Evolutionary conservation across 768 basidiomycete species (phyloP).

Genomic region (Kondoa subrosea): DNA sequence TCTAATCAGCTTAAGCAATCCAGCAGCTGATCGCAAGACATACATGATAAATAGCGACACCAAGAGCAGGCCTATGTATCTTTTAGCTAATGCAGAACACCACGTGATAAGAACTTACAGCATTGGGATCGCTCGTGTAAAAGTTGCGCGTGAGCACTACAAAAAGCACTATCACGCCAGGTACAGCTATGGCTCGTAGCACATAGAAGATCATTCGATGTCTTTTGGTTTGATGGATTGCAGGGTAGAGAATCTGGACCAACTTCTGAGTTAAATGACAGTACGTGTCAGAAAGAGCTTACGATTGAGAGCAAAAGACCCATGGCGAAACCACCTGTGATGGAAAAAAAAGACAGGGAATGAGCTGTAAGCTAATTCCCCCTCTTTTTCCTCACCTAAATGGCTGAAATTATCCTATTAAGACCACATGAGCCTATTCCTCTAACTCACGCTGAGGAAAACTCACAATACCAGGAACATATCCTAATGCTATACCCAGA

Average conservation of each 20-base stretch:
- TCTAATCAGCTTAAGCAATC: constrained; percentile 17
- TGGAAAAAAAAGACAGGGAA: neutral
- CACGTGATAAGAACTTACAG: constrained; percentile 7
- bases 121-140: constrained; percentile 57
- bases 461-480: neutral
- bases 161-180: constrained; percentile 59
- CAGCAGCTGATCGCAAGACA: neutral
- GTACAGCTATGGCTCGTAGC: constrained; percentile 55
- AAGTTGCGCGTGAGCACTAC: constrained; percentile 74
- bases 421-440: constrained; percentile 35
- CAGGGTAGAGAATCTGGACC: constrained; percentile 70
- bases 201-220: constrained; percentile 57
- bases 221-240: constrained; percentile 55
- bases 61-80: constrained; percentile 53
- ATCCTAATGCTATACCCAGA: constrained; percentile 52
- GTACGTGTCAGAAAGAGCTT: neutral
- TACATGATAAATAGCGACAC: constrained; percentile 46
- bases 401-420: constrained; percentile 81
- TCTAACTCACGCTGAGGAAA: neutral
- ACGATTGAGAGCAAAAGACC: neutral
- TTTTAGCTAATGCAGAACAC: neutral
- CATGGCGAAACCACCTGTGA: neutral
- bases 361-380: neutral
- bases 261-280: constrained; percentile 28
- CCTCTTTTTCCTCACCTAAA: constrained; percentile 55